These are phyloP conservation scores for Hericium erinaceus DNA, from an alignment of 768 basidiomycete genomes.

Conservation along the genomic window DNA sequence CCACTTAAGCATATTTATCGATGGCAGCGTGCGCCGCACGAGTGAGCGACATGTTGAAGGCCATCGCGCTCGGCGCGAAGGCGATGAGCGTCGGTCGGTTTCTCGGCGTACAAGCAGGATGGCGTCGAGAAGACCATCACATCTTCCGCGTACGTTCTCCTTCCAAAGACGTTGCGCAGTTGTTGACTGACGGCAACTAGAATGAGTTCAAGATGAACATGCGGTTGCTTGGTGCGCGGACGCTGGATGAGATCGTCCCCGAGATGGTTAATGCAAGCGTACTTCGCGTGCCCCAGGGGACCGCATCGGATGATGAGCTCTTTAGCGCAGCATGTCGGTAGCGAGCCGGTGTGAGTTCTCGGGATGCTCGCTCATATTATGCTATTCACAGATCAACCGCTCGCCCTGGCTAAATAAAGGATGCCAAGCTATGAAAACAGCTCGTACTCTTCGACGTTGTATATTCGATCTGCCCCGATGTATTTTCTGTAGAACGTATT, in stretches of 20 bases:
- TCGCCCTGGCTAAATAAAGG: conserved; percentile 13
- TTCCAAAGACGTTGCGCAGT: too few species aligned
- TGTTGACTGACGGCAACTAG: conserved; percentile 28
- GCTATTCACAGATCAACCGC: conserved; percentile 12
- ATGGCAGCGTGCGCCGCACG: conserved; percentile 91
- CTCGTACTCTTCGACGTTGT: neutral
- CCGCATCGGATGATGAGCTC: conserved; percentile 59
- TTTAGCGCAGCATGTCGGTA: conserved; percentile 72
- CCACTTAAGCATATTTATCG: conserved; percentile 85
- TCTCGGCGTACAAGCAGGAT: conserved; percentile 79
- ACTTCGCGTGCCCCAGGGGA: conserved; percentile 49
- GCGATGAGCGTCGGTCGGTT: conserved; percentile 83
- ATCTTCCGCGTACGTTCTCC: conserved; percentile 44
- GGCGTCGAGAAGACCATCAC: conserved; percentile 80
- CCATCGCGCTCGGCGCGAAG: conserved; percentile 81
- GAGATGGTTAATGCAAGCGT: conserved; percentile 85
- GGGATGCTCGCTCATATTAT: too few species aligned
- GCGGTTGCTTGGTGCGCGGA: conserved; percentile 81
- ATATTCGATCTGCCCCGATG: too few species aligned
- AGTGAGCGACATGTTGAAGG: conserved; percentile 88
- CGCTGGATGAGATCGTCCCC: conserved; percentile 68
- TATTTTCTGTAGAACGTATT: too few species aligned
- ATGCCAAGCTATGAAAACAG: conserved; percentile 11
- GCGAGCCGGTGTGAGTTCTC: too few species aligned
- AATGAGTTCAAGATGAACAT: conserved; percentile 99